phyloP scores from a whole-genome alignment of 2,329 filamentous ascomycete genomes.

The Cryphonectria radicalis region DNA sequence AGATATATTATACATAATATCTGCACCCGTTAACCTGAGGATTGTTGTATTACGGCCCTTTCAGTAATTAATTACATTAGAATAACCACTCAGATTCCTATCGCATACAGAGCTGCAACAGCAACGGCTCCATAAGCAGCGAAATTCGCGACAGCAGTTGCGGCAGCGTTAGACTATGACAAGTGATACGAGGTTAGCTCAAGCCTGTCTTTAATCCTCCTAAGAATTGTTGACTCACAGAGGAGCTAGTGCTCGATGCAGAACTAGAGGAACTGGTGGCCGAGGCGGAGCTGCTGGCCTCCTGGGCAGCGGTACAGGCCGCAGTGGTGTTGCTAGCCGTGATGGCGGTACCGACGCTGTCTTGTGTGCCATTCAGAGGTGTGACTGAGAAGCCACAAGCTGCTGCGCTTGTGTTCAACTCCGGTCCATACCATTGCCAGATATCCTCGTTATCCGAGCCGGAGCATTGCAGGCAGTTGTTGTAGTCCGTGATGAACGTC shows the following conservation, averaged over 20 bases:
- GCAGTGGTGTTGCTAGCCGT: slow-evolving; percentile 20
- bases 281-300: slow-evolving; percentile 18
- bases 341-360: slow-evolving; percentile 30
- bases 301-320: slow-evolving; percentile 22
- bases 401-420: slow-evolving; percentile 37
- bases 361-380: slow-evolving; percentile 31
- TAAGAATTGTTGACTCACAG: slow-evolving; percentile 2
- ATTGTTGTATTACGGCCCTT: not conserved
- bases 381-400: slow-evolving; percentile 37
- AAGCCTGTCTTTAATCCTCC: not conserved
- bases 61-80: not conserved
- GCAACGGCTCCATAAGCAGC: slow-evolving; percentile 23
- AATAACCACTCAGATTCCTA: slow-evolving; percentile 12
- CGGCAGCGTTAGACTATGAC: slow-evolving; percentile 4
- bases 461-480: slow-evolving; percentile 46
- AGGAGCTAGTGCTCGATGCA: slow-evolving; percentile 18
- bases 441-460: slow-evolving; percentile 45
- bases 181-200: not conserved
- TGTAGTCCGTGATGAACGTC: slow-evolving; percentile 45
- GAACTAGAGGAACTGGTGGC: slow-evolving; percentile 9
- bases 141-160: not conserved
- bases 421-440: slow-evolving; percentile 46
- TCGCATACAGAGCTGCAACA: slow-evolving; percentile 16
- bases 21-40: not conserved
- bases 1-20: not conserved